Percentiles rank a stretch among this genome's conserved stretches.
phyloP scores from a whole-genome alignment of 2,329 filamentous ascomycete species.

The Sporothrix pseudoabietina region DNA sequence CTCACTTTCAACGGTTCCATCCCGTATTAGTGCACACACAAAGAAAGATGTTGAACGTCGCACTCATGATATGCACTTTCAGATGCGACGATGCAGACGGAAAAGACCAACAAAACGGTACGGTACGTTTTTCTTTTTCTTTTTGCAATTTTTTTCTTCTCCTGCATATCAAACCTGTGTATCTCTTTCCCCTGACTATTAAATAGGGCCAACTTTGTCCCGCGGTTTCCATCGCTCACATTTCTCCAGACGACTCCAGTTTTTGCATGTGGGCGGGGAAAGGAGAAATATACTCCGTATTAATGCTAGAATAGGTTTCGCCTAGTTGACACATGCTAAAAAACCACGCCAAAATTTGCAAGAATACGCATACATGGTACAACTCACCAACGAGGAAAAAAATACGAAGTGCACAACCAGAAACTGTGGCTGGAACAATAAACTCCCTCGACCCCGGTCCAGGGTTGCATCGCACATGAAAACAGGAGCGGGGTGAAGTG shows the following conservation, averaged over 20 bases:
- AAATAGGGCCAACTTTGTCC: not conserved
- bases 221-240: conserved; percentile 2
- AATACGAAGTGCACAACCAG: not conserved
- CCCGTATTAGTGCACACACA: not conserved
- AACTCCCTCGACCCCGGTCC: not conserved
- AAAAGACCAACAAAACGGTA: not conserved
- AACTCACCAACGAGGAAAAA: not conserved
- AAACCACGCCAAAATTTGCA: not conserved
- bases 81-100: not conserved
- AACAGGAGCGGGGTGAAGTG: not conserved
- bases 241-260: conserved; percentile 11
- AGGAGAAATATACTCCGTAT: not conserved
- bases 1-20: not conserved
- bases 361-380: no score
- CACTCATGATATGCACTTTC: not conserved
- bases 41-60: not conserved
- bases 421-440: not conserved
- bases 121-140: not conserved
- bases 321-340: conserved; percentile 7
- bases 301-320: conserved; percentile 15
- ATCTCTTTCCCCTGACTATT: not conserved
- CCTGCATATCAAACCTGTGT: not conserved
- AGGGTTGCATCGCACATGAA: conserved; percentile 16
- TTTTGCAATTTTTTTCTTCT: not conserved
- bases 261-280: conserved; percentile 26